phyloP scores from a whole-genome alignment of 108 stramenopile species.

The Schizochytrium sp. region DNA sequence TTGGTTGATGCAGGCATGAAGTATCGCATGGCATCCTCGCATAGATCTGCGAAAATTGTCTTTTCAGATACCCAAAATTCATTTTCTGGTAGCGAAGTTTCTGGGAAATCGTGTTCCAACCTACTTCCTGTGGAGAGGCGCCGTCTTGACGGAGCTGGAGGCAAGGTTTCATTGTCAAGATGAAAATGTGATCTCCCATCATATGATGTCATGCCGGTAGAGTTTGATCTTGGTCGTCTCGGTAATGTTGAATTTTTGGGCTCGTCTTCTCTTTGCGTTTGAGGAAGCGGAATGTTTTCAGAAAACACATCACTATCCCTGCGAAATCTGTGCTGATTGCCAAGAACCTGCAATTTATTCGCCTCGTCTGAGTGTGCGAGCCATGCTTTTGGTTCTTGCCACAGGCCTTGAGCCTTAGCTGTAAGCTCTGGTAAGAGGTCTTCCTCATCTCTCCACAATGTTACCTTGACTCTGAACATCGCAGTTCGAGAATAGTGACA shows the following conservation, averaged over 20 bases:
- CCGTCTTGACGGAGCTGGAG: neutral
- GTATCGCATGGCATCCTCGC: slow-evolving; percentile 57
- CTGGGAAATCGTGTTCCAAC: slow-evolving; percentile 71
- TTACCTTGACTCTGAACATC: slow-evolving; percentile 75
- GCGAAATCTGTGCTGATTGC: neutral
- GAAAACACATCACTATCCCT: neutral
- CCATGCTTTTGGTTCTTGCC: slow-evolving; percentile 67
- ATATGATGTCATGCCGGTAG: too few species aligned
- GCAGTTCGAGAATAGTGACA: too few species aligned
- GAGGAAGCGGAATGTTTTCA: neutral
- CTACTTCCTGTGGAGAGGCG: slow-evolving; percentile 7
- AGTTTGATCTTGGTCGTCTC: too few species aligned
- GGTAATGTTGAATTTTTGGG: too few species aligned
- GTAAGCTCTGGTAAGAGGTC: slow-evolving; percentile 71
- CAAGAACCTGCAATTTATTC: neutral
- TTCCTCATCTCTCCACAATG: slow-evolving; percentile 84
- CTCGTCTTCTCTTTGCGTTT: neutral
- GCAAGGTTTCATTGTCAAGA: neutral
- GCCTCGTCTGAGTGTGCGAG: neutral
- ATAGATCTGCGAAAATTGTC: slow-evolving; percentile 48
- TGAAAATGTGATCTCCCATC: too few species aligned
- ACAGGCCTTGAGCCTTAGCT: slow-evolving; percentile 77
- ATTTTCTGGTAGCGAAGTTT: slow-evolving; percentile 79
- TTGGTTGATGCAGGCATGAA: neutral
- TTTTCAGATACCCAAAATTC: slow-evolving; percentile 83